These are phyloP conservation scores for Myxozyma vanderwaltii DNA, from an alignment of 805 yeast species.

Conservation along the genomic window DNA sequence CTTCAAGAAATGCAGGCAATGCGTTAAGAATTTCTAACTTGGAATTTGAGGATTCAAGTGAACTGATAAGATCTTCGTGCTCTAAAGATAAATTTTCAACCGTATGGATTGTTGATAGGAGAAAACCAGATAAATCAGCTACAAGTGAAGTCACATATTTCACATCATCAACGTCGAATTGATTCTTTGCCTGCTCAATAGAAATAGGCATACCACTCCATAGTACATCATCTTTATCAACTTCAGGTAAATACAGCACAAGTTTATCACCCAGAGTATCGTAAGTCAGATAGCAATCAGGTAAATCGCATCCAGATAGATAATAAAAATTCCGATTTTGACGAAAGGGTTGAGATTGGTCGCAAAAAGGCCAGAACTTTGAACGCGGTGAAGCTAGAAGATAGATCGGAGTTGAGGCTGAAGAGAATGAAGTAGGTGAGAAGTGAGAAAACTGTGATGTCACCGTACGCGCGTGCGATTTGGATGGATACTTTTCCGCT, in stretches of 20 bases:
- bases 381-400: constrained; percentile 45
- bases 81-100: constrained; percentile 36
- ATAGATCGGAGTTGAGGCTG: constrained; percentile 35
- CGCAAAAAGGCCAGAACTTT: constrained; percentile 50
- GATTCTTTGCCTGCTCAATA: constrained; percentile 60
- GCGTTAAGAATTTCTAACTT: constrained; percentile 26
- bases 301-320: constrained; percentile 77
- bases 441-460: constrained; percentile 4
- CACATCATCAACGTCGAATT: constrained; percentile 83
- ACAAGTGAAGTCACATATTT: constrained; percentile 58
- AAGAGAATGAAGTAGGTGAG: constrained; percentile 21
- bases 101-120: constrained; percentile 29
- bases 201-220: constrained; percentile 91
- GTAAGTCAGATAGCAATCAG: constrained; percentile 72
- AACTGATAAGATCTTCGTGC: constrained; percentile 5
- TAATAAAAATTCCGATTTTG: constrained; percentile 92
- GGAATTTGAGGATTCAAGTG: background rate
- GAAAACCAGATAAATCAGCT: constrained; percentile 29
- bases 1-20: constrained; percentile 46
- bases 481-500: constrained; percentile 69
- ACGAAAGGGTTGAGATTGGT: constrained; percentile 74
- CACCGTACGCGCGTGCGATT: constrained; percentile 55
- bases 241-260: constrained; percentile 75
- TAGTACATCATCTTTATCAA: constrained; percentile 88
- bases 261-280: constrained; percentile 56